phyloP scores from a whole-genome alignment of 73 alveolate genomes.

The Stentor roeselii region DNA sequence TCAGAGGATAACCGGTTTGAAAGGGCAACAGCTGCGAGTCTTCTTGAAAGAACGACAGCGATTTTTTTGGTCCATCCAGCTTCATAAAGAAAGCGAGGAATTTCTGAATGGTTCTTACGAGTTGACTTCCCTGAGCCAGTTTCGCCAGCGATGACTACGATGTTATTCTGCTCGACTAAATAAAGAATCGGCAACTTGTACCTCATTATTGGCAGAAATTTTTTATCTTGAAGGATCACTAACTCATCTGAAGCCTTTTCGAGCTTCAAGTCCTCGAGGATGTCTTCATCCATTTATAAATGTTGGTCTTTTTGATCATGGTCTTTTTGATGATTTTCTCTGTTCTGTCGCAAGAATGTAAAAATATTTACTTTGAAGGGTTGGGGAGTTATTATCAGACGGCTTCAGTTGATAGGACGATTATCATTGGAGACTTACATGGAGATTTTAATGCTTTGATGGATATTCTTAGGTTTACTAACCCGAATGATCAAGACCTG shows the following conservation, averaged over 20 bases:
- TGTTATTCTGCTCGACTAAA: constrained; percentile 74
- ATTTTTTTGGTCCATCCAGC: constrained; percentile 90
- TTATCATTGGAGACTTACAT: not conserved
- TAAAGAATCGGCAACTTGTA: constrained; percentile 78
- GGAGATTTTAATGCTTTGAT: not conserved
- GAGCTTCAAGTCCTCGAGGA: not conserved
- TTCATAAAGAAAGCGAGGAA: constrained; percentile 96
- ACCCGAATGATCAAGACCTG: not conserved
- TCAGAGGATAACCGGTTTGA: constrained; percentile 99
- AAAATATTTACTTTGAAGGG: too few relatives aligned
- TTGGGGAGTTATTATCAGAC: too few relatives aligned
- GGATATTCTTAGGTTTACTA: not conserved
- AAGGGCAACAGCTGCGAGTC: constrained; percentile 99
- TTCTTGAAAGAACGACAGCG: constrained; percentile 97
- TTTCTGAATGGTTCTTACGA: constrained; percentile 32
- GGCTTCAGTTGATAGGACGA: too few relatives aligned
- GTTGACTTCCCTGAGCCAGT: constrained; percentile 99
- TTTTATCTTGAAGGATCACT: constrained; percentile 20
- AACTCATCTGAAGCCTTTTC: not conserved
- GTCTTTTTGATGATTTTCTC: too few relatives aligned
- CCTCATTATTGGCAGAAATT: constrained; percentile 78
- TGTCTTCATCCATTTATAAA: not conserved
- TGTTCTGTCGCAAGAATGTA: too few relatives aligned
- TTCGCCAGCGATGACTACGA: constrained; percentile 92
- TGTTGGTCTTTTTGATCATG: too few relatives aligned